phyloP scores from a whole-genome alignment of 2,329 filamentous ascomycete genomes.

The Ophioceras dolichostomum region DNA sequence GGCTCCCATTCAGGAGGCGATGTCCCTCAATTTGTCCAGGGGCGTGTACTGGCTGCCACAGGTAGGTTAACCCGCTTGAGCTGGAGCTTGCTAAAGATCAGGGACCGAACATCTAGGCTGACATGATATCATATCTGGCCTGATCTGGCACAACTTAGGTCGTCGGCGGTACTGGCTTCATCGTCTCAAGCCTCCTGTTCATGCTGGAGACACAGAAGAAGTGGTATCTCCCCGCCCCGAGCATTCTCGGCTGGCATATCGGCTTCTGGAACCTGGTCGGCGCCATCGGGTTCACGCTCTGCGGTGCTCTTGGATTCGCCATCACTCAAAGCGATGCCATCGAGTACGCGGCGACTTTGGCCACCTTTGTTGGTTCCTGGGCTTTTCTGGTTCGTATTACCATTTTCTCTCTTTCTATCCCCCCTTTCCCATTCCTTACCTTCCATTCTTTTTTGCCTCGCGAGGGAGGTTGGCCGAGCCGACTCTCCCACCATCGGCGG shows the following conservation, averaged over 20 bases:
- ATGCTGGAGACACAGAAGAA: conserved; percentile 53
- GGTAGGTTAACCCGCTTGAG: too few relatives aligned
- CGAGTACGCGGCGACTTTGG: conserved; percentile 33
- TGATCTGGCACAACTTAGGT: too few relatives aligned
- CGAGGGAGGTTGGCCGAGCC: too few relatives aligned
- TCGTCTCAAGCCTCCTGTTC: conserved; percentile 44
- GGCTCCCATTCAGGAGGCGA: conserved; percentile 37
- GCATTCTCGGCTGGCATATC: conserved; percentile 53
- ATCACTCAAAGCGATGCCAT: conserved; percentile 22
- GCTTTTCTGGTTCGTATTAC: conserved; percentile 26
- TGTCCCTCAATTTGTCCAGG: conserved; percentile 32
- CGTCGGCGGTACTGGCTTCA: conserved; percentile 49
- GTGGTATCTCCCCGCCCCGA: conserved; percentile 47
- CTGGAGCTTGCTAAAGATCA: too few relatives aligned
- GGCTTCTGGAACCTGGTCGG: conserved; percentile 55
- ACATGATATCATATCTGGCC: conserved; percentile 1
- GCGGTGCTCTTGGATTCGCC: conserved; percentile 42
- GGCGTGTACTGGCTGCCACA: conserved; percentile 51
- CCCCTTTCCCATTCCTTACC: too few relatives aligned
- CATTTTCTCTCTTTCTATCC: conserved; percentile 2
- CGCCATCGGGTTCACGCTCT: conserved; percentile 49
- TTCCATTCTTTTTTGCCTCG: too few relatives aligned
- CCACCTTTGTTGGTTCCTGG: conserved; percentile 37
- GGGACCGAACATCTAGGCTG: too few relatives aligned
- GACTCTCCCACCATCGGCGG: too few relatives aligned